Evolutionary conservation across 495 filamentous ascomycete species (phyloP).

Genomic region (Lineolata rhizophorae): DNA sequence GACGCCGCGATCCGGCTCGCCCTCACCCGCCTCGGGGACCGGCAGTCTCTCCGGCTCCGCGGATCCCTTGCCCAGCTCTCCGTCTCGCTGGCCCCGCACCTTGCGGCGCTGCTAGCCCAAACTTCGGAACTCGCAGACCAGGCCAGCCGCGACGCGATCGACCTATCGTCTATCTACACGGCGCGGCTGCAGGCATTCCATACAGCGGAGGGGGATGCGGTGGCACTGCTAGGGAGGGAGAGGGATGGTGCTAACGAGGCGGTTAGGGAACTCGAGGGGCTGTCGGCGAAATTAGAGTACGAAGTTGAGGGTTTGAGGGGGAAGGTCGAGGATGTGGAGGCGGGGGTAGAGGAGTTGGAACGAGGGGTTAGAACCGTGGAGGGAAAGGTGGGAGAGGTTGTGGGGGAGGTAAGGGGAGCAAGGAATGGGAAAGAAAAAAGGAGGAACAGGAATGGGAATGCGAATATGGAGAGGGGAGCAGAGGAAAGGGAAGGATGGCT

Average conservation of each 20-base stretch:
- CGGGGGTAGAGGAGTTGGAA: constrained; percentile 47
- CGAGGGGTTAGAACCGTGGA: constrained; percentile 17
- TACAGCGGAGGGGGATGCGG: not conserved
- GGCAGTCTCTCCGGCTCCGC: no score
- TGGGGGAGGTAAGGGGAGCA: no score
- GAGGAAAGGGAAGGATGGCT: constrained; percentile 12
- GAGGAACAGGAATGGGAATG: not conserved
- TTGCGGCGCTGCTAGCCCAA: not conserved
- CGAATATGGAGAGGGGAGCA: not conserved
- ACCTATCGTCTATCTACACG: constrained; percentile 44
- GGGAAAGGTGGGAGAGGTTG: not conserved
- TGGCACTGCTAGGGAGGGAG: not conserved
- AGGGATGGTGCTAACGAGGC: constrained; percentile 44
- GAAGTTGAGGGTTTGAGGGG: constrained; percentile 63
- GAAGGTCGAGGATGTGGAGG: constrained; percentile 62
- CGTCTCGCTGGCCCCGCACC: not conserved
- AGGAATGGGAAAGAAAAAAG: no score
- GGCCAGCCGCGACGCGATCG: no score
- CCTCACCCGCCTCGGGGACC: no score
- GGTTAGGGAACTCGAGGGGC: constrained; percentile 59
- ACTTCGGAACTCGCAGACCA: constrained; percentile 12
- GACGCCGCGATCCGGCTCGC: no score
- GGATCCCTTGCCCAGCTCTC: no score
- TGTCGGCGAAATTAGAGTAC: constrained; percentile 82
- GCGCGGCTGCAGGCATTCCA: constrained; percentile 44